These are phyloP conservation scores for Debaryomyces coudertii DNA, from an alignment of 1,139 yeast species.

Conservation along the genomic window DNA sequence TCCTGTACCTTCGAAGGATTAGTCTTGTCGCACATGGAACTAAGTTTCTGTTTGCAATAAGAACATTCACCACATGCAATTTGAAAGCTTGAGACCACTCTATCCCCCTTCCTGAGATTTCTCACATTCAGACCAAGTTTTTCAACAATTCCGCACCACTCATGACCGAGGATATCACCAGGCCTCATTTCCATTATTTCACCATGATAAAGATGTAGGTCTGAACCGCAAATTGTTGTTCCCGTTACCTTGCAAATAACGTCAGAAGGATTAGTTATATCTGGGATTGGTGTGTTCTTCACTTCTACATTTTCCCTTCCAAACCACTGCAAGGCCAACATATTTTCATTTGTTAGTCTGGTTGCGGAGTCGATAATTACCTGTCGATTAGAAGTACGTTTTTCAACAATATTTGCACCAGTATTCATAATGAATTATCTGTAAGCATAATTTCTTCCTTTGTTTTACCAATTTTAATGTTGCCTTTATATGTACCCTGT, in stretches of 20 bases:
- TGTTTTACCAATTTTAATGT: no score
- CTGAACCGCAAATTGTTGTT: conserved; percentile 41
- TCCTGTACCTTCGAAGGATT: background rate
- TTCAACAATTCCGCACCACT: conserved; percentile 33
- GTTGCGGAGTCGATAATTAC: no score
- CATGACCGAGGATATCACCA: conserved; percentile 37
- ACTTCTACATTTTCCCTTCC: background rate
- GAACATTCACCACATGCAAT: conserved; percentile 70
- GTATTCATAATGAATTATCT: no score
- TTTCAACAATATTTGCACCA: no score
- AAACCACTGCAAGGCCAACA: background rate
- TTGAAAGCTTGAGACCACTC: conserved; percentile 52
- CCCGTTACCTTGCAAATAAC: conserved; percentile 61
- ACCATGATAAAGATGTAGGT: conserved; percentile 34
- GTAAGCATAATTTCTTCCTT: no score
- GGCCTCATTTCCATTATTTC: conserved; percentile 19
- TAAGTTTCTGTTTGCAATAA: conserved; percentile 68
- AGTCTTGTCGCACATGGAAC: conserved; percentile 57
- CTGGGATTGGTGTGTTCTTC: conserved; percentile 32
- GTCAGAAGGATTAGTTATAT: conserved; percentile 50
- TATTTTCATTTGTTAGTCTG: no score
- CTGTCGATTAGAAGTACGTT: no score
- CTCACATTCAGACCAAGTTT: conserved; percentile 31
- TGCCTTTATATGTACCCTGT: no score
- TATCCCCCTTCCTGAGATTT: conserved; percentile 31